Evolutionary conservation across 257 asterid genomes (phyloP).

Genomic region (Plectranthus barbatus): DNA sequence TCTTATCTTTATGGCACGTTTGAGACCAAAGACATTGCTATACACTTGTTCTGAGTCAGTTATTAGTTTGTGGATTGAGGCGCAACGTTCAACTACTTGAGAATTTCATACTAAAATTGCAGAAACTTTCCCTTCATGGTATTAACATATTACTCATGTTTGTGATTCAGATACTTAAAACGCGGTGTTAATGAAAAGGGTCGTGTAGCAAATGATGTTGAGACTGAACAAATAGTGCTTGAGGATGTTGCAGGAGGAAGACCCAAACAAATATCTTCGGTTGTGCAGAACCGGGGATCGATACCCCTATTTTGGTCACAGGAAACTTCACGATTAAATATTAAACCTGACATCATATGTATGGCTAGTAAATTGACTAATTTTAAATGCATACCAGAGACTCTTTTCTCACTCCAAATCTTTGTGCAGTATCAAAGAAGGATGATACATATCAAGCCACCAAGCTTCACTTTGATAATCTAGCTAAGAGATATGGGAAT

Average conservation of each 20-base stretch:
- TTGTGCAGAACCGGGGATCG: conserved; percentile 91
- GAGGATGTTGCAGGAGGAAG: conserved; percentile 54
- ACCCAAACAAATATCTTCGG: conserved; percentile 59
- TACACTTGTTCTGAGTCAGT: background rate
- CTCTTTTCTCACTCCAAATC: conserved; percentile 15
- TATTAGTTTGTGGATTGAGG: conserved; percentile 1
- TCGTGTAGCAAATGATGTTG: conserved; percentile 94
- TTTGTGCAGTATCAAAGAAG: conserved; percentile 64
- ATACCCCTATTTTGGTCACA: conserved; percentile 99
- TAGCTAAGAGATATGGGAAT: conserved; percentile 84
- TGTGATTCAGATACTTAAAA: conserved; percentile 54
- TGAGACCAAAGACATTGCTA: background rate
- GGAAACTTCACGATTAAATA: conserved; percentile 74
- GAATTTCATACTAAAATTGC: background rate
- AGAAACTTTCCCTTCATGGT: background rate
- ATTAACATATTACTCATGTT: conserved; percentile 6
- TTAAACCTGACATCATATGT: conserved; percentile 86
- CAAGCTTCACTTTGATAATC: conserved; percentile 83
- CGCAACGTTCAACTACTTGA: background rate
- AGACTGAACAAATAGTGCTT: conserved; percentile 88
- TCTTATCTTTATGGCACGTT: background rate
- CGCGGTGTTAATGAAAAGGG: conserved; percentile 96
- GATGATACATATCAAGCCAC: conserved; percentile 75
- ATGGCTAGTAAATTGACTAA: conserved; percentile 20
- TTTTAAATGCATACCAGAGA: conserved; percentile 3